These are phyloP conservation scores for Phytophthora crassamura DNA, from an alignment of 352 stramenopile genomes.

Conservation along the genomic window DNA sequence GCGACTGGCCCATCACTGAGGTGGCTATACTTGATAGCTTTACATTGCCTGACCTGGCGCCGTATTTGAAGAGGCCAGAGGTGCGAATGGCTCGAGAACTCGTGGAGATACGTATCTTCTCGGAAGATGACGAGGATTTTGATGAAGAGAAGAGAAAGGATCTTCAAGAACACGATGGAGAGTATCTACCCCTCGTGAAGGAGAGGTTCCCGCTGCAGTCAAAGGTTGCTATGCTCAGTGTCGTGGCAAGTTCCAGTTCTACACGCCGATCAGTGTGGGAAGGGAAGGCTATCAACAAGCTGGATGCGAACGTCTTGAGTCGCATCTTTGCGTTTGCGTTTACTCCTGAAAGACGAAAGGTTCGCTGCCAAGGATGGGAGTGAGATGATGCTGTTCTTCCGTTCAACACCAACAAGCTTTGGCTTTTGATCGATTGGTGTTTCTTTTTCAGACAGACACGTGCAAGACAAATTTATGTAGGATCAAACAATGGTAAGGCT, in stretches of 20 bases:
- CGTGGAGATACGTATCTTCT: not conserved
- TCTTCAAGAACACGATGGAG: not conserved
- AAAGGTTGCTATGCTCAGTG: conserved; percentile 5
- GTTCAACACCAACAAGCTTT: too few relatives aligned
- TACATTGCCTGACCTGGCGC: not conserved
- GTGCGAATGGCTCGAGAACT: conserved; percentile 1
- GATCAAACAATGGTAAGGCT: too few relatives aligned
- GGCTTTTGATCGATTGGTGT: too few relatives aligned
- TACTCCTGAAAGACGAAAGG: not conserved
- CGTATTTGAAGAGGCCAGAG: not conserved
- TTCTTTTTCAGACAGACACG: too few relatives aligned
- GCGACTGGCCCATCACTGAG: conserved; percentile 1
- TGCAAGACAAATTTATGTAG: too few relatives aligned
- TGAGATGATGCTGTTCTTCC: too few relatives aligned
- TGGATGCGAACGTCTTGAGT: conserved; percentile 4
- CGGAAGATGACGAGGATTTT: not conserved
- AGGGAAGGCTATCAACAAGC: not conserved
- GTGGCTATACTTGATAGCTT: not conserved
- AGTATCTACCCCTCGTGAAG: conserved; percentile 5
- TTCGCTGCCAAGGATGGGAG: not conserved
- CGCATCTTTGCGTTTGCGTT: not conserved
- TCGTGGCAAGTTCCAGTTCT: not conserved
- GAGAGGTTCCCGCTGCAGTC: conserved; percentile 2
- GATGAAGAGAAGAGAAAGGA: not conserved
- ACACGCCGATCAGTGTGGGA: not conserved